Conservation (phyloP, 768 basidiomycete species). For the Filobasidium wieringae region DNA sequence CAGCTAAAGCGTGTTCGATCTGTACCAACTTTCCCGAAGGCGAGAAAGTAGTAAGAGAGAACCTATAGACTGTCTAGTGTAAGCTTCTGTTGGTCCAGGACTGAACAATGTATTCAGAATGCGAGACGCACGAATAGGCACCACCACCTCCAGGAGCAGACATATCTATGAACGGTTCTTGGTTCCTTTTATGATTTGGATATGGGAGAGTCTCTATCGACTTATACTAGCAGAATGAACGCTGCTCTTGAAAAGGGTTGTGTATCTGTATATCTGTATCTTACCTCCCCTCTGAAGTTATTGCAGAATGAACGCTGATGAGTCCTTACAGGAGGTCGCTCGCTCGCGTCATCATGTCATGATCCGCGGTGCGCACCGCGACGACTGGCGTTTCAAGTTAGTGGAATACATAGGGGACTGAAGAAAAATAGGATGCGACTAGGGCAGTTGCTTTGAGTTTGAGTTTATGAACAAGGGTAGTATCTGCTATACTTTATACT, state of each 20-base stretch:
- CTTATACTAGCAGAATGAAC: neutral
- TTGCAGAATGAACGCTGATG: neutral
- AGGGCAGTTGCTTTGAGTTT: no score
- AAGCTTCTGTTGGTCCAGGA: neutral
- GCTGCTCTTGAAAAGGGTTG: no score
- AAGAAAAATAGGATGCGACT: no score
- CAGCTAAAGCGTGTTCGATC: slow-evolving; percentile 98
- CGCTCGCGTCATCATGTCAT: slow-evolving; percentile 1
- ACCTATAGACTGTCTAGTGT: slow-evolving; percentile 45
- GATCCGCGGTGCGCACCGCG: no score
- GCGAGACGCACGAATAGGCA: slow-evolving; percentile 32
- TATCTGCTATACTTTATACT: no score
- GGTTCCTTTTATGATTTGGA: neutral
- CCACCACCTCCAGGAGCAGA: slow-evolving; percentile 37
- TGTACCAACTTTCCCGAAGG: slow-evolving; percentile 96
- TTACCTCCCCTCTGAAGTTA: neutral
- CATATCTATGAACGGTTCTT: no score
- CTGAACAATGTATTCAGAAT: neutral
- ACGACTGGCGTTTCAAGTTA: no score
- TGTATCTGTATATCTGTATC: neutral
- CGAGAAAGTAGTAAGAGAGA: slow-evolving; percentile 98
- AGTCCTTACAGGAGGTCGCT: neutral
- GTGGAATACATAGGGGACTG: neutral
- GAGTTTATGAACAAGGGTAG: no score
- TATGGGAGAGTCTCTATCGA: neutral